A percentile compares a stretch with the other conserved stretches of the same genome.
Conservation (phyloP, 2,329 filamentous ascomycete genomes). For the Didymella pinodella region DNA sequence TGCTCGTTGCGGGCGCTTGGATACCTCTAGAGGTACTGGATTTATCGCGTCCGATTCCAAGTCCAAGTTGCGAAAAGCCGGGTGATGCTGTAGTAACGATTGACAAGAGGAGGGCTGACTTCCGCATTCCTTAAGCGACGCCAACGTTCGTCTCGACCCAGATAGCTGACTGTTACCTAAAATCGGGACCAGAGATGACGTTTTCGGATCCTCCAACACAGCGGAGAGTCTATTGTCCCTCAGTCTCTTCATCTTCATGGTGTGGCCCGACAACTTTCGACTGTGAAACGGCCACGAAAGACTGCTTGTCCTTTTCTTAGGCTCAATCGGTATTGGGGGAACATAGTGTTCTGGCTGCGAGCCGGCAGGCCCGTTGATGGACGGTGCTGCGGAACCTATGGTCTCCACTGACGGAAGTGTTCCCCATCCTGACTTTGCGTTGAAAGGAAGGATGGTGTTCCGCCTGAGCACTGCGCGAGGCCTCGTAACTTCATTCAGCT, state of each 20-base stretch:
- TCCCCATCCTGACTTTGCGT: constrained; percentile 52
- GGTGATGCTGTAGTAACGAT: constrained; percentile 40
- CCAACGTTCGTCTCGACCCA: constrained; percentile 18
- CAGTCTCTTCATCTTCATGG: constrained; percentile 41
- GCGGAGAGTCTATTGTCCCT: constrained; percentile 42
- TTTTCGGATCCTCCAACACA: constrained; percentile 53
- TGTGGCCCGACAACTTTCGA: constrained; percentile 34
- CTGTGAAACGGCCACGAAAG: constrained; percentile 45
- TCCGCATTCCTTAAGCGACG: constrained; percentile 27
- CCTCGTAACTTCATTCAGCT: constrained; percentile 29
- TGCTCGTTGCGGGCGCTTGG: constrained; percentile 34
- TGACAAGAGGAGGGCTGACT: constrained; percentile 37
- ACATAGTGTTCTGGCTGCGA: constrained; percentile 29
- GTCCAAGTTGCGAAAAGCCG: constrained; percentile 34
- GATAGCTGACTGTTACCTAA: constrained; percentile 25
- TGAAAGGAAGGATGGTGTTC: constrained; percentile 46
- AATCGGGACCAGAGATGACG: constrained; percentile 38
- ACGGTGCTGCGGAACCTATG: constrained; percentile 32
- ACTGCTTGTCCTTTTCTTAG: constrained; percentile 29
- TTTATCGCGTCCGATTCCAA: constrained; percentile 5
- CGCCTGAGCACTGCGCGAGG: constrained; percentile 46
- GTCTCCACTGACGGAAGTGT: constrained; percentile 52
- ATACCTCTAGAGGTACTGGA: constrained; percentile 11
- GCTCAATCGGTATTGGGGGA: constrained; percentile 31
- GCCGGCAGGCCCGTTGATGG: constrained; percentile 23